Evolutionary conservation across 371 early-diverging fungal genomes (phyloP), one percentile per base, ranked within the genome.

Genomic region (Blyttiomyces sp.): DNA sequence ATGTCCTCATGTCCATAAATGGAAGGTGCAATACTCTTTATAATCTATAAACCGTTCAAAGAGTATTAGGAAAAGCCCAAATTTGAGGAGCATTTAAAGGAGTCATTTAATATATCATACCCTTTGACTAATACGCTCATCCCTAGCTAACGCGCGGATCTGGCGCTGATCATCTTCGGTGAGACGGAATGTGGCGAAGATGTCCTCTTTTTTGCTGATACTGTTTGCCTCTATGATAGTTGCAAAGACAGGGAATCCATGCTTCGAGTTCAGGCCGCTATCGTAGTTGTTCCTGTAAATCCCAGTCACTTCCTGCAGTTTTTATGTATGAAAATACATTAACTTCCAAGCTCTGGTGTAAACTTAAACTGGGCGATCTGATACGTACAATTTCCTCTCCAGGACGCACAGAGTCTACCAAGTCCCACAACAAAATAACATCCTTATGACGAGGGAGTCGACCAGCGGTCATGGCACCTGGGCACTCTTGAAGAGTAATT

Each of bases 1-100:
- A 99, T 94, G 69, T 96, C 90, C 28, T 91, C 90, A 67, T 98
- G 96, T n/a, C 99, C 99, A 75, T 92, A 99, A 63, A 99, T 99
- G 26, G 96, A 95, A 6, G 99, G 99, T 9, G 99, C 99, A 59
- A 99, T 95, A 59, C 90, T 90, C 69, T 92, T 90, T 66, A 96
- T 89, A 52, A 99, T 89, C 82, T 90, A 62, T 6, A 19, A 34
- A 48, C 9, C 9, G 33, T 0, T 28, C 4, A 0, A 16, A 28
- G 30, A 30, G 43, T n/a, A 19, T 30, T 24, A 26, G 30, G 24
- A 13, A 28, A 34, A 30, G 9, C n/a, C 59, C 30, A 39, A 11
- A 51, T 11, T 17, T 32, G 33, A 30, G 28, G 32, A 4, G 19
- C 34, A 16, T 11, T 49, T 3, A n/a, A n/a, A n/a, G n/a, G n/a